A percentile compares a stretch with the other conserved stretches of the same genome.
These are phyloP conservation scores for Chaetomium olivaceum DNA, from an alignment of 2,329 filamentous ascomycete genomes.

Conservation along the genomic window DNA sequence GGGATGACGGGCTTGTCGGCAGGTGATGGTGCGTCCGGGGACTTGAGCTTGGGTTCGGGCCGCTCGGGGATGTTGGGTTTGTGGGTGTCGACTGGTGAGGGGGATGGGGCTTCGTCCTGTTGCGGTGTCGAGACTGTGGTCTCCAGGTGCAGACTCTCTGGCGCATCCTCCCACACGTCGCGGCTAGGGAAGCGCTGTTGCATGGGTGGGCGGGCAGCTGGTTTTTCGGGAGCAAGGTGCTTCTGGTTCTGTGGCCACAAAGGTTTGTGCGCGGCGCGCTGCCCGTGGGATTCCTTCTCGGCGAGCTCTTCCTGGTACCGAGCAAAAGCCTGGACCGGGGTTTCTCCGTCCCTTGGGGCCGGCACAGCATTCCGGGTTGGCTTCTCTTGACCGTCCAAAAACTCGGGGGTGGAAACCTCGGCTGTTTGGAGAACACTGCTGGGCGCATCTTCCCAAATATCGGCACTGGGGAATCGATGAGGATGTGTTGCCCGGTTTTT, in stretches of 20 bases:
- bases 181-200: slow-evolving; percentile 82
- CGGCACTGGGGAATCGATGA: slow-evolving; percentile 84
- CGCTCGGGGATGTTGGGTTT: slow-evolving; percentile 65
- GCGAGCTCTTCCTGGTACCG: slow-evolving; percentile 66
- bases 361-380: slow-evolving; percentile 29
- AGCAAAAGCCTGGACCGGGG: slow-evolving; percentile 65
- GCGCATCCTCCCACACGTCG: slow-evolving; percentile 93
- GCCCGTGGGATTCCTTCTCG: slow-evolving; percentile 52
- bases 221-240: slow-evolving; percentile 52
- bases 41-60: slow-evolving; percentile 46
- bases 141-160: slow-evolving; percentile 77
- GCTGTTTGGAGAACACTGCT: slow-evolving; percentile 77
- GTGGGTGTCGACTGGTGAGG: slow-evolving; percentile 40
- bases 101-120: slow-evolving; percentile 49
- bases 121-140: slow-evolving; percentile 66
- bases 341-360: slow-evolving; percentile 49
- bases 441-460: slow-evolving; percentile 96
- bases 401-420: slow-evolving; percentile 80
- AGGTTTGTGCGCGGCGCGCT: slow-evolving; percentile 44
- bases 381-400: slow-evolving; percentile 37
- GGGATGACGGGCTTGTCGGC: slow-evolving; percentile 50
- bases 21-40: slow-evolving; percentile 16
- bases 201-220: slow-evolving; percentile 53
- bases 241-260: slow-evolving; percentile 50
- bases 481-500: slow-evolving; percentile 54